These are phyloP conservation scores for Pichia sp. DNA, from an alignment of 1,139 yeast genomes.

Conservation along the genomic window DNA sequence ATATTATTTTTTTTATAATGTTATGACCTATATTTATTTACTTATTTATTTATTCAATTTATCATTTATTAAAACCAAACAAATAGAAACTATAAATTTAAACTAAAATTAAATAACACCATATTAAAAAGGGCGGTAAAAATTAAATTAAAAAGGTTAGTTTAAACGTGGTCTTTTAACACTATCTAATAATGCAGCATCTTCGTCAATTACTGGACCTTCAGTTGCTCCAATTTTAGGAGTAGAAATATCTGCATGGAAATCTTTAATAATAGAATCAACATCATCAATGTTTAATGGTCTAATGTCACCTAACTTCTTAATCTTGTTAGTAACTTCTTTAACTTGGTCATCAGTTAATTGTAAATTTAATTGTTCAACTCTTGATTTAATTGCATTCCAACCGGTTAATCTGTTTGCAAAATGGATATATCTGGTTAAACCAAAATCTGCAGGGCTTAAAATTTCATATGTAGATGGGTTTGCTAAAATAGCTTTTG, in stretches of 20 bases:
- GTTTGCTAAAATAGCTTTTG: constrained; percentile 96
- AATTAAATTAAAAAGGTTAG: constrained; percentile 9
- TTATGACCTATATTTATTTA: no score
- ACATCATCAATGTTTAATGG: constrained; percentile 94
- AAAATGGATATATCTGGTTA: constrained; percentile 91
- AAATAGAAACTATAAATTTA: neutral
- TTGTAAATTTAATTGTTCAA: constrained; percentile 88
- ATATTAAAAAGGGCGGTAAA: no score
- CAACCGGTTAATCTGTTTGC: constrained; percentile 98
- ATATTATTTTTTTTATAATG: no score
- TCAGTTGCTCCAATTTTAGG: constrained; percentile 26
- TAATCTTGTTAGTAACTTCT: constrained; percentile 90
- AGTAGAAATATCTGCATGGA: constrained; percentile 53
- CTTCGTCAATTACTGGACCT: constrained; percentile 26
- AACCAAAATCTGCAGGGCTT: constrained; percentile 91
- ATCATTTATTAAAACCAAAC: neutral
- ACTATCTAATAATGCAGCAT: constrained; percentile 21
- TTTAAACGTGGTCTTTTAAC: constrained; percentile 30
- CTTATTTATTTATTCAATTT: neutral
- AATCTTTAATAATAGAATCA: constrained; percentile 92
- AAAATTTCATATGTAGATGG: constrained; percentile 97
- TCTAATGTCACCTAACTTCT: constrained; percentile 91
- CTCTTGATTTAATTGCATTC: constrained; percentile 98
- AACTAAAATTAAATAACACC: no score
- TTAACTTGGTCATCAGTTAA: constrained; percentile 90